A percentile compares a stretch with the other conserved stretches of the same genome.
These are phyloP conservation scores for Macaranga tanarius DNA, from an alignment of 441 rosid species.

Conservation along the genomic window DNA sequence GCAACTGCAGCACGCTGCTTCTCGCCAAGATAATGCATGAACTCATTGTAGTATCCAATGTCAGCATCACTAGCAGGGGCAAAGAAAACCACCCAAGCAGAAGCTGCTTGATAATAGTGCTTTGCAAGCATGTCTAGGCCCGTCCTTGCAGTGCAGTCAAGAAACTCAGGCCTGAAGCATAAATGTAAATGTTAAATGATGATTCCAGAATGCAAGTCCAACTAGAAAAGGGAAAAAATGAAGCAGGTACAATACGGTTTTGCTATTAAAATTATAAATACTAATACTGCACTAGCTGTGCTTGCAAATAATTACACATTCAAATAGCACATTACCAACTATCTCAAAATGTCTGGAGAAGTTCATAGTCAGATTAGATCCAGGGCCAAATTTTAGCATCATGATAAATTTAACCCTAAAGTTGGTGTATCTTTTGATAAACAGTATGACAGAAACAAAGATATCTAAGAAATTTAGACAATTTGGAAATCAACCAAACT, in stretches of 20 bases:
- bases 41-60: constrained; percentile 79
- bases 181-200: neutral
- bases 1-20: constrained; percentile 98
- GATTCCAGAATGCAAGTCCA: neutral
- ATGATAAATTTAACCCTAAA: constrained; percentile 3
- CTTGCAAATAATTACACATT: neutral
- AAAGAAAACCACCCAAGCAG: constrained; percentile 93
- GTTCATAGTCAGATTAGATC: constrained; percentile 6
- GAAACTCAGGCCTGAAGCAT: constrained; percentile 78
- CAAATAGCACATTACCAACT: neutral
- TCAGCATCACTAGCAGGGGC: constrained; percentile 91
- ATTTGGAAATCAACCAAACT: neutral
- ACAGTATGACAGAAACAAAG: neutral
- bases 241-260: neutral
- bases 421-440: neutral
- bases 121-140: constrained; percentile 94
- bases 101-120: constrained; percentile 91
- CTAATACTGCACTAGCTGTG: neutral
- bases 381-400: neutral
- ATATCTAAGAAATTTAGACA: neutral
- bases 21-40: constrained; percentile 92
- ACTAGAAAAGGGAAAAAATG: neutral
- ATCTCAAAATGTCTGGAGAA: neutral
- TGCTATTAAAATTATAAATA: neutral
- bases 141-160: constrained; percentile 97